Evolutionary conservation across 129 eudicot species (phyloP).

Genomic region (Lonicera japonica): DNA sequence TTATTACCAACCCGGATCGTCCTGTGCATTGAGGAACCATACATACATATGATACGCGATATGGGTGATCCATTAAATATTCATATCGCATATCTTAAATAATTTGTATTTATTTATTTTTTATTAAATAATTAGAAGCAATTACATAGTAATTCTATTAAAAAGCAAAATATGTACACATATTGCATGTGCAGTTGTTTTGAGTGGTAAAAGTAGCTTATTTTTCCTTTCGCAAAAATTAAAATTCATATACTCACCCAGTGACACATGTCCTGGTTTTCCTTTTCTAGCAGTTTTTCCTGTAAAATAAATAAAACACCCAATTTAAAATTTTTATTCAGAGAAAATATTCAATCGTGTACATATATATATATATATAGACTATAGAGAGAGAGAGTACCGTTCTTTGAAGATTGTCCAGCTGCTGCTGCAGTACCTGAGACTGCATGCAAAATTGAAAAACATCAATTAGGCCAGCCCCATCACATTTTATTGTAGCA

Average conservation of each 20-base stretch:
- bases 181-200: too few species aligned
- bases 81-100: too few species aligned
- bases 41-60: too few species aligned
- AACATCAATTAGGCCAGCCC: background rate
- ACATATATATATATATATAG: background rate
- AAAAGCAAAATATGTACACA: too few species aligned
- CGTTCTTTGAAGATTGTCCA: constrained; percentile 81
- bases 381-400: constrained; percentile 17
- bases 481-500: background rate
- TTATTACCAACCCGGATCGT: too few species aligned
- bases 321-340: background rate
- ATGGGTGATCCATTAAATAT: too few species aligned
- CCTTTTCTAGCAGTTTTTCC: constrained; percentile 74
- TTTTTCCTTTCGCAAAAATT: too few species aligned
- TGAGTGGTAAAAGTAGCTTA: too few species aligned
- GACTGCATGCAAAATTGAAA: constrained; percentile 31
- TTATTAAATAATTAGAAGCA: too few species aligned
- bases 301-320: constrained; percentile 8
- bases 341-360: background rate
- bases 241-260: constrained; percentile 48
- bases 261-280: constrained; percentile 69
- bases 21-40: too few species aligned
- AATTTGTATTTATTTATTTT: too few species aligned
- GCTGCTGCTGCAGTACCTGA: constrained; percentile 74
- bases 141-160: too few species aligned